Percentiles rank a stretch among this genome's conserved stretches.
Conservation (phyloP, 768 basidiomycete genomes). For the Boletus subcaerulescens region DNA sequence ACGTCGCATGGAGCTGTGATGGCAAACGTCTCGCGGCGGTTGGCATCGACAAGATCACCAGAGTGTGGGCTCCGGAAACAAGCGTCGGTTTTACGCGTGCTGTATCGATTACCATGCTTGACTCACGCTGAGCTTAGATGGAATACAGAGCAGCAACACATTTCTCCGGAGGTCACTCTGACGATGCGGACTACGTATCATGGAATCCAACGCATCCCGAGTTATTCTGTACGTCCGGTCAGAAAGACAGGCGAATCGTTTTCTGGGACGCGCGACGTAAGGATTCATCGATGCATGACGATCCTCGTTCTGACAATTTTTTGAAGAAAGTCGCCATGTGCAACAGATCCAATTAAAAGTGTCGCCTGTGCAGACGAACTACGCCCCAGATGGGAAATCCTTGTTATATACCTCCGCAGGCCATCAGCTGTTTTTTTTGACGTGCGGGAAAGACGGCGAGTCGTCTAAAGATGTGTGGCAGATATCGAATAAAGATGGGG, state of each 20-base stretch:
- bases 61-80: slow-evolving; percentile 79
- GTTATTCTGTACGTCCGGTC: slow-evolving; percentile 75
- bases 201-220: slow-evolving; percentile 89
- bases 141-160: slow-evolving; percentile 63
- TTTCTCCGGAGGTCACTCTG: slow-evolving; percentile 69
- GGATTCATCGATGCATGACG: slow-evolving; percentile 16
- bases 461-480: slow-evolving; percentile 53
- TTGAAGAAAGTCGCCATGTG: slow-evolving; percentile 62
- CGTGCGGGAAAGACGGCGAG: slow-evolving; percentile 50
- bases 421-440: slow-evolving; percentile 61
- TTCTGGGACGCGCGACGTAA: slow-evolving; percentile 86
- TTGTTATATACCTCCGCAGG: slow-evolving; percentile 61
- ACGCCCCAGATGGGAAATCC: slow-evolving; percentile 68
- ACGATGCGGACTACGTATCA: slow-evolving; percentile 78
- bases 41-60: slow-evolving; percentile 72
- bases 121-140: slow-evolving; percentile 44
- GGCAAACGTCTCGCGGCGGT: slow-evolving; percentile 80
- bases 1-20: slow-evolving; percentile 83
- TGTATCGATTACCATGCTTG: not conserved
- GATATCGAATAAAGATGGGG: slow-evolving; percentile 32
- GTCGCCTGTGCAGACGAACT: slow-evolving; percentile 63
- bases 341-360: slow-evolving; percentile 60
- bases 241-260: slow-evolving; percentile 68
- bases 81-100: slow-evolving; percentile 48
- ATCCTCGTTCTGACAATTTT: slow-evolving; percentile 5